Base-by-base conservation (phyloP, 1,139 yeast genomes). In the Wickerhamiella infanticola region DNA sequence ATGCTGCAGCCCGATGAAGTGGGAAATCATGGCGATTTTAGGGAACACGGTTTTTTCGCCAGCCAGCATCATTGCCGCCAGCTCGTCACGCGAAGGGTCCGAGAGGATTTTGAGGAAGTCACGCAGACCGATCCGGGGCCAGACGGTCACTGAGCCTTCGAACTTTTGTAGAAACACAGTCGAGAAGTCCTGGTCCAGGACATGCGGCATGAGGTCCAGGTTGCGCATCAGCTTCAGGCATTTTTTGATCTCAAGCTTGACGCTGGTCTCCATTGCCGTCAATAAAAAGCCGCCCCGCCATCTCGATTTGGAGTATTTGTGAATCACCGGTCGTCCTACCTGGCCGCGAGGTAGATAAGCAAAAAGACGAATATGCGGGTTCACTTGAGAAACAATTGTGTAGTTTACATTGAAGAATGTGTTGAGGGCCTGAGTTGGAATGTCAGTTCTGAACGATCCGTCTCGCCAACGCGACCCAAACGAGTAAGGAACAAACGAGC, bases 321-420 rank as follows among this genome's bases (percentile, higher is more conserved):
- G 70, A 0, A 82, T 73, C 13, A 82, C 84, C 0, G 94, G 94
- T 47, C 81, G 67, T 0, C 94, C 94, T 26, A 81, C 84, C 0
- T 85, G 76, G 1, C 94, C 94, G 54, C 80, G 73, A 18, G 90
- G 86, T 3, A 88, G 82, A 59, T 76, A 82, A 55, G 79, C 79
- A 62, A 82, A 82, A 35, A 82, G 66, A 47, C 81, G 73, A 41
- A 82, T 80, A 59, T 82, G 94, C 1, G 94, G 93, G 58, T 82
- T 82, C 7, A 81, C 90, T 61, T 82, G 94, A 5, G 86, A 79
- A 29, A 82, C 93, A 45, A 82, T 69, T 3, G 85, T 70, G 58
- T 79, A 82, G 58, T 77, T 81, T 38, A 79, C 88, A 55, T 82
- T 81, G 62, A 79, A 82, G 61, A 79, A 80, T n/a, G 81, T 74